Conservation (phyloP, 495 filamentous ascomycete species). For the Glonium stellatum region DNA sequence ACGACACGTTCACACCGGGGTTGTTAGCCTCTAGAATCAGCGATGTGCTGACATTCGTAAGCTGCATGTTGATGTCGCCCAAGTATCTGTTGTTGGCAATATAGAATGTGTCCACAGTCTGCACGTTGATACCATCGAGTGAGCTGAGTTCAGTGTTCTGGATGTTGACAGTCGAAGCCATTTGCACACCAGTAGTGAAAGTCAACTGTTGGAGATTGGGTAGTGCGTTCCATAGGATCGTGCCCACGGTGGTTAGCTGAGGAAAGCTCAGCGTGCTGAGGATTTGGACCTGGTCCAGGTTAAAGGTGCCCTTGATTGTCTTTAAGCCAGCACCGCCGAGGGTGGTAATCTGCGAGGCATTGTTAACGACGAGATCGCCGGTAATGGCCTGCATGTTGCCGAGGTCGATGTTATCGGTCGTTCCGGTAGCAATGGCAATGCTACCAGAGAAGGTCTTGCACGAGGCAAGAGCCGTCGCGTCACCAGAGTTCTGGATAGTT, state of each 20-base stretch:
- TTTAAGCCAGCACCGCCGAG: constrained; percentile 47
- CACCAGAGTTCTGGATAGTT: constrained; percentile 61
- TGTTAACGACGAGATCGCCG: constrained; percentile 58
- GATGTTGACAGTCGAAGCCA: constrained; percentile 62
- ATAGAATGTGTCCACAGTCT: constrained; percentile 50
- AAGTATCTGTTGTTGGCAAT: constrained; percentile 38
- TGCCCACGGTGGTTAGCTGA: constrained; percentile 53
- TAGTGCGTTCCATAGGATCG: constrained; percentile 66
- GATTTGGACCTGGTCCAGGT: constrained; percentile 55
- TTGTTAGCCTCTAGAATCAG: constrained; percentile 61
- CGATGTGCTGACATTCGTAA: constrained; percentile 57
- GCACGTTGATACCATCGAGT: constrained; percentile 73
- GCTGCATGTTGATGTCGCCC: constrained; percentile 44
- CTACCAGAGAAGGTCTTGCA: constrained; percentile 67
- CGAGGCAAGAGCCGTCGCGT: constrained; percentile 58
- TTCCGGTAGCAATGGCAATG: constrained; percentile 54
- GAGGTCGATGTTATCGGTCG: constrained; percentile 47
- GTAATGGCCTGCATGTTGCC: constrained; percentile 55
- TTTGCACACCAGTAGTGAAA: constrained; percentile 49
- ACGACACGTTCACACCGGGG: constrained; percentile 47
- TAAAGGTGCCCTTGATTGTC: constrained; percentile 56
- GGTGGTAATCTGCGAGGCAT: constrained; percentile 52
- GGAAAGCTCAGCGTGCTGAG: constrained; percentile 59
- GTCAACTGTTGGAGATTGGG: constrained; percentile 58
- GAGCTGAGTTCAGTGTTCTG: constrained; percentile 71